Percentiles rank a stretch among this genome's conserved stretches.
These are phyloP conservation scores for Fusarium sp. DNA, from an alignment of 2,329 filamentous ascomycete species.

Conservation along the genomic window DNA sequence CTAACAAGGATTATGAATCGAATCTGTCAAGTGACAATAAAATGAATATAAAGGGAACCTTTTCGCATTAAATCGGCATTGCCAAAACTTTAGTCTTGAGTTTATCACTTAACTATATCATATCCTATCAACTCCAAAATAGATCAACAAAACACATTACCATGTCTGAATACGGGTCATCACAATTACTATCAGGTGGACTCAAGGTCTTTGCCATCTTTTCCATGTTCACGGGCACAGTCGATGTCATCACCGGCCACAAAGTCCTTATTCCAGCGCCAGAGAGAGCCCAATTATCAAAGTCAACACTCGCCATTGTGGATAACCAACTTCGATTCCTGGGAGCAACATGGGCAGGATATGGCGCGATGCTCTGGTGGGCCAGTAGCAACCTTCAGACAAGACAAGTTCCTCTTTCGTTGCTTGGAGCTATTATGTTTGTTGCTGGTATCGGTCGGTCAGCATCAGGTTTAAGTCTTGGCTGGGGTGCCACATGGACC, in stretches of 20 bases:
- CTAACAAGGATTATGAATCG: neutral
- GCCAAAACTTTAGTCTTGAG: fast-evolving
- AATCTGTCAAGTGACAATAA: fast-evolving
- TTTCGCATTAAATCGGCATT: too few relatives aligned
- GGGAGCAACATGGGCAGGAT: constrained; percentile 7
- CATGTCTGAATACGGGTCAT: constrained; percentile 3
- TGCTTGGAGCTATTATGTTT: neutral
- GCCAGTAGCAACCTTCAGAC: neutral
- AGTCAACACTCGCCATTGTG: neutral
- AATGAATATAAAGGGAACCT: neutral
- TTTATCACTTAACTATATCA: fast-evolving
- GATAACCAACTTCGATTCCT: constrained; percentile 15
- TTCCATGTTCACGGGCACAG: neutral
- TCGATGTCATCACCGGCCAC: neutral
- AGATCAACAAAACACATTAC: fast-evolving
- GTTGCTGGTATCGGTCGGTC: neutral
- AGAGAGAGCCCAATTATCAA: neutral
- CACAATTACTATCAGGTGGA: neutral
- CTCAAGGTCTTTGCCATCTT: constrained; percentile 8
- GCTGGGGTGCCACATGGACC: constrained; percentile 5
- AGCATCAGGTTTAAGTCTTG: neutral
- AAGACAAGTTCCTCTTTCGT: neutral
- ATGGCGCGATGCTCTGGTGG: constrained; percentile 2
- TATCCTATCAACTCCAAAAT: fast-evolving
- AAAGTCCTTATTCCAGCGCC: neutral